These are phyloP conservation scores for Didymella sp. DNA, from an alignment of 2,329 filamentous ascomycete species.

Conservation along the genomic window DNA sequence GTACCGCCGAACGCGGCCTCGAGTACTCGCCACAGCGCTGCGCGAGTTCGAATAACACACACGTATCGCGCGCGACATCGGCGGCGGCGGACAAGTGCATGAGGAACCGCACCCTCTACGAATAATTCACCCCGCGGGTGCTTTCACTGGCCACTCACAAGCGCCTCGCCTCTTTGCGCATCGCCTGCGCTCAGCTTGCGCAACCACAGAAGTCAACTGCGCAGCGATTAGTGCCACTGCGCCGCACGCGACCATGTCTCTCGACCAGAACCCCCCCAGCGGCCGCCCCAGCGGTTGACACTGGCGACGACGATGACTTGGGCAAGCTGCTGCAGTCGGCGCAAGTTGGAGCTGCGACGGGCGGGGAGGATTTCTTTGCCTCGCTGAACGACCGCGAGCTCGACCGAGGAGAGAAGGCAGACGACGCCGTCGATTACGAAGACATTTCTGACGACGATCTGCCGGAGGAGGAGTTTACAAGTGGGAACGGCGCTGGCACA, in stretches of 20 bases:
- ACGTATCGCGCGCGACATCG: conserved; percentile 6
- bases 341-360: conserved; percentile 27
- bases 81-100: conserved; percentile 28
- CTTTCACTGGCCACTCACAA: conserved; percentile 19
- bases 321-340: conserved; percentile 30
- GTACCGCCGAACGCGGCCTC: background rate
- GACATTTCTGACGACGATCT: conserved; percentile 93
- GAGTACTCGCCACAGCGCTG: background rate
- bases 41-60: background rate
- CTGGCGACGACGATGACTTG: conserved; percentile 36
- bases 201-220: background rate
- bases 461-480: conserved; percentile 68
- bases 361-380: conserved; percentile 33
- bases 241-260: conserved; percentile 37
- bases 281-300: conserved; percentile 15
- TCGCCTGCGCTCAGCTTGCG: background rate
- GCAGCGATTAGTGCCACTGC: background rate
- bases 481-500: conserved; percentile 28
- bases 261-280: conserved; percentile 24
- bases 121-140: conserved; percentile 26
- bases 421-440: conserved; percentile 88
- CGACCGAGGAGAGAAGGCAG: conserved; percentile 76
- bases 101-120: conserved; percentile 28
- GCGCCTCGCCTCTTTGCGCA: conserved; percentile 3
- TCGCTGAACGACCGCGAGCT: conserved; percentile 47